A percentile compares a stretch with the other conserved stretches of the same genome.
phyloP scores from a whole-genome alignment of 306 rosid genomes.

The Mimosa pudica region DNA sequence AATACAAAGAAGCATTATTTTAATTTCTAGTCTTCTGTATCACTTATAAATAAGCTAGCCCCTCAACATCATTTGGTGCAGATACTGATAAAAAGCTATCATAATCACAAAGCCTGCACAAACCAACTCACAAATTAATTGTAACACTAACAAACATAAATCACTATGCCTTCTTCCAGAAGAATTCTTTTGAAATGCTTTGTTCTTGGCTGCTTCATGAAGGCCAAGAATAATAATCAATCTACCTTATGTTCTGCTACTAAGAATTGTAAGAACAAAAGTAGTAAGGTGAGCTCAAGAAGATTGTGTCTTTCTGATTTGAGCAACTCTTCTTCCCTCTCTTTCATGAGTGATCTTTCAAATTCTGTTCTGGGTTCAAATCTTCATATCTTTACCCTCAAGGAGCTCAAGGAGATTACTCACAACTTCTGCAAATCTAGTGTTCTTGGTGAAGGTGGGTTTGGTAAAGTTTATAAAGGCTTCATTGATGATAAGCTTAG shows the following conservation, averaged over 20 bases:
- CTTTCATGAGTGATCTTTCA: slow-evolving; percentile 77
- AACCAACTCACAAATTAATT: neutral
- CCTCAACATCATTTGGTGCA: slow-evolving; percentile 33
- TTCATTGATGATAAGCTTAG: slow-evolving; percentile 68
- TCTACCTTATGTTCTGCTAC: slow-evolving; percentile 19
- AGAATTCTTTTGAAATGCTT: slow-evolving; percentile 43
- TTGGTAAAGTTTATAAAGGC: slow-evolving; percentile 87
- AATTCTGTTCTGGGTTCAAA: slow-evolving; percentile 74
- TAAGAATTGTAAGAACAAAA: no score
- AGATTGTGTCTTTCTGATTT: slow-evolving; percentile 78
- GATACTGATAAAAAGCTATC: slow-evolving; percentile 25
- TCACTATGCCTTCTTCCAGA: slow-evolving; percentile 50
- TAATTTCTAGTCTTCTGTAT: slow-evolving; percentile 10
- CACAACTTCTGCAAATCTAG: slow-evolving; percentile 54
- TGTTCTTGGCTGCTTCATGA: slow-evolving; percentile 55
- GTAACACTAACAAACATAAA: no score
- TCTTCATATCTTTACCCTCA: slow-evolving; percentile 68
- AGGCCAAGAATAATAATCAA: slow-evolving; percentile 13
- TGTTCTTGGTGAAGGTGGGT: slow-evolving; percentile 89
- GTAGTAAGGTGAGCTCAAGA: slow-evolving; percentile 42
- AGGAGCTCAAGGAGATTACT: slow-evolving; percentile 70
- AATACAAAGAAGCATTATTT: neutral
- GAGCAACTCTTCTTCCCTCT: slow-evolving; percentile 62
- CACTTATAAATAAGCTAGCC: slow-evolving; percentile 35
- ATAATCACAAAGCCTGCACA: slow-evolving; percentile 22